Evolutionary conservation across 2,329 filamentous ascomycete species (phyloP).

Genomic region (Diaporthe sp.): DNA sequence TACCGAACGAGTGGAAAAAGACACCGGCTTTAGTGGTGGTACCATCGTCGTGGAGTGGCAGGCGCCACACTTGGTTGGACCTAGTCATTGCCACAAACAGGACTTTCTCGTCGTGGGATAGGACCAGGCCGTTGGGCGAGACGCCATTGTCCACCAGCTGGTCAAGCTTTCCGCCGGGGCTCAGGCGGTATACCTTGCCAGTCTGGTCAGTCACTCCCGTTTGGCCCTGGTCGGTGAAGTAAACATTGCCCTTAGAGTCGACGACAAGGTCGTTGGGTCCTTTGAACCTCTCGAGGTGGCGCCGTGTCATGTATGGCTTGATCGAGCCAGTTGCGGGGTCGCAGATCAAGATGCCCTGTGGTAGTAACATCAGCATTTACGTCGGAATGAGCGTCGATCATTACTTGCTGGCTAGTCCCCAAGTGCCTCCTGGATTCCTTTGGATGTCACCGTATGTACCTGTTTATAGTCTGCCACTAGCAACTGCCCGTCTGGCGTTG

Average conservation of each 20-base stretch:
- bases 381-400: background rate
- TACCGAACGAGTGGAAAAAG: background rate
- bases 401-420: background rate
- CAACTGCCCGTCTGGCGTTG: background rate
- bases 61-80: conserved; percentile 1
- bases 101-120: background rate
- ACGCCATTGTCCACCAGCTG: background rate
- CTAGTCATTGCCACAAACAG: conserved; percentile 16
- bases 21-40: background rate
- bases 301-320: background rate
- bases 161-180: background rate
- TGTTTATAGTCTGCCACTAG: conserved; percentile 11
- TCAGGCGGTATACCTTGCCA: background rate
- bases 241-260: background rate
- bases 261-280: conserved; percentile 12
- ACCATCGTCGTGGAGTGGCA: background rate
- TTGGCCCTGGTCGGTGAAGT: conserved; percentile 12
- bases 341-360: background rate
- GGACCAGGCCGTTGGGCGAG: conserved; percentile 15
- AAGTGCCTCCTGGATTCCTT: background rate
- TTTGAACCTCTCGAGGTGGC: conserved; percentile 14
- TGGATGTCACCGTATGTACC: background rate
- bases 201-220: conserved; percentile 6
- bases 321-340: background rate
- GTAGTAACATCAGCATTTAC: background rate